phyloP scores from a whole-genome alignment of 306 rosid genomes.

The Prunus fruticosa region DNA sequence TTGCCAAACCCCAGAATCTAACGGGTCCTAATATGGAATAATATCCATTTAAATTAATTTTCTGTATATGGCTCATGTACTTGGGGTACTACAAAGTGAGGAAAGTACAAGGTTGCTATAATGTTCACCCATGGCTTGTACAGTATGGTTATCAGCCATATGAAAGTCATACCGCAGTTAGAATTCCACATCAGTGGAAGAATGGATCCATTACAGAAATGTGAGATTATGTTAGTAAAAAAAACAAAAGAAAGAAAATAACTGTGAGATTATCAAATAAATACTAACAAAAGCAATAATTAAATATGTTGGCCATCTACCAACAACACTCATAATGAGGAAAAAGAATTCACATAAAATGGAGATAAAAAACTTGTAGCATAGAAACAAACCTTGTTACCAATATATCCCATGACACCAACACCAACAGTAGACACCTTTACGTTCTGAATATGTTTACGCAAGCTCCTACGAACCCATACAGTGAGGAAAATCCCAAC shows the following conservation, averaged over 20 bases:
- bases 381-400: conserved; percentile 74
- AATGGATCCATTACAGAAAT: background rate
- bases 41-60: no score
- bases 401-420: conserved; percentile 97
- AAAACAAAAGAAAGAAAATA: background rate
- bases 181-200: background rate
- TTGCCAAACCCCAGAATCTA: background rate
- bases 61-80: no score
- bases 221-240: background rate
- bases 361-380: conserved; percentile 1
- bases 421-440: conserved; percentile 95
- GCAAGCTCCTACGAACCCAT: conserved; percentile 88
- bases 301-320: background rate
- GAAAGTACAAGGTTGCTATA: background rate
- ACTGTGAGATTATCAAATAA: background rate
- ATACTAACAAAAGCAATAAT: background rate
- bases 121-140: background rate
- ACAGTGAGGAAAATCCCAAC: conserved; percentile 84
- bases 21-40: background rate
- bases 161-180: background rate
- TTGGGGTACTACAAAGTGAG: background rate
- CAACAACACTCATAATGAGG: background rate
- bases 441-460: conserved; percentile 80
- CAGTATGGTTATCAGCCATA: background rate
- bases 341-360: background rate